Percentiles rank a stretch among this genome's conserved stretches.
These are phyloP conservation scores for Arthrobotrys megalospora DNA, from an alignment of 2,329 filamentous ascomycete species.

Conservation along the genomic window DNA sequence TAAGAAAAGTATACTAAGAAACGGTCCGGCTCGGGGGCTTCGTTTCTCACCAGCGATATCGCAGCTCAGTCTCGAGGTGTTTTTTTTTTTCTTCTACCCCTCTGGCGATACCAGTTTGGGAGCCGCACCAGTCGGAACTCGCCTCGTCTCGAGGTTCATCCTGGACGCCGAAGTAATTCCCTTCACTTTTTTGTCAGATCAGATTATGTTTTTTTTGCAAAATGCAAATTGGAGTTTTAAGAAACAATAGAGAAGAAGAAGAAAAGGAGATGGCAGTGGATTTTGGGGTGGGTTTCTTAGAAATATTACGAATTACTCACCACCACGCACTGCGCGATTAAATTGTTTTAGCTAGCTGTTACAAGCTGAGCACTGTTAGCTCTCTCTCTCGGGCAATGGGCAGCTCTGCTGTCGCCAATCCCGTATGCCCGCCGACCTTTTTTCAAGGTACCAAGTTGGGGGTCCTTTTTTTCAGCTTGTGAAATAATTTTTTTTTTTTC, in stretches of 20 bases:
- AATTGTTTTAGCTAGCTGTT: background rate
- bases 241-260: slow-evolving; percentile 21
- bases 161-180: slow-evolving; percentile 33
- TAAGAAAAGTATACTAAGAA: background rate
- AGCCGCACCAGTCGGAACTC: slow-evolving; percentile 32
- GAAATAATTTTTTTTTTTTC: slow-evolving; percentile 37
- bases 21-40: slow-evolving; percentile 27
- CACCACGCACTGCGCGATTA: background rate
- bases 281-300: too few species aligned
- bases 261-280: background rate
- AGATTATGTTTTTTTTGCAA: slow-evolving; percentile 28
- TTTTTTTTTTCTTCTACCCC: slow-evolving; percentile 15
- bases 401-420: slow-evolving; percentile 16
- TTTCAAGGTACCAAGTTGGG: background rate
- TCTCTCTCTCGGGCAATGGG: slow-evolving; percentile 4
- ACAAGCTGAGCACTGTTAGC: too few species aligned
- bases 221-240: slow-evolving; percentile 17
- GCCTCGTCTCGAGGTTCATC: slow-evolving; percentile 41
- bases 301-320: background rate
- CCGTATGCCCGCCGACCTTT: slow-evolving; percentile 46
- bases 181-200: background rate
- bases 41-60: slow-evolving; percentile 23
- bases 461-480: slow-evolving; percentile 27
- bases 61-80: slow-evolving; percentile 38
- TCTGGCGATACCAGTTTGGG: slow-evolving; percentile 2